Base-by-base conservation (phyloP, 2,329 filamentous ascomycete species). In the Onygenales sp. region DNA sequence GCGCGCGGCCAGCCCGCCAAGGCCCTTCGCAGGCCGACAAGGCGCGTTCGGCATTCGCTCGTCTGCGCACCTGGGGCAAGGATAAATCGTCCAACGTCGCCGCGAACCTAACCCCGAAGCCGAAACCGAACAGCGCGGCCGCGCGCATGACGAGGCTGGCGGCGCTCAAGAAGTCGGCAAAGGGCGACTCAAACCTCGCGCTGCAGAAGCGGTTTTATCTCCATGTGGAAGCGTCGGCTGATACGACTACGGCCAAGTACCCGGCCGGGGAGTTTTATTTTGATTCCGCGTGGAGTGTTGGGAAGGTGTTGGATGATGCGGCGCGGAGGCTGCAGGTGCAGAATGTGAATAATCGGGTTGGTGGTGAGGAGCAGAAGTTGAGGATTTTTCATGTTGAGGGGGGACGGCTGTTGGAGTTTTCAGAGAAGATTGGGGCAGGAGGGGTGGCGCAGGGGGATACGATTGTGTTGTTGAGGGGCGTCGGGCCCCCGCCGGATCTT, bases 381-480 rank as follows among this genome's bases (percentile, higher is more conserved):
- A 75, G 93, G 7, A 83, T 98, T 0, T 98, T 95, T 64, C 91
- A 97, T 67, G 88, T 98, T 0, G 91, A 98, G 66, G 88, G 86
- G 0, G 93, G 93, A 0, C 76, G 89, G 54, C 69, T 98, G 57
- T 70, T 98, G 58, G 91, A 93, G 56, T 98, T 94, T 63, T 83
- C 80, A 27, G 91, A 96, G 70, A 91, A 92, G 74, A 76, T 95
- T 52, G 90, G 89, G 4, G 32, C 11, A 51, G 78, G 77, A 11
- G 66, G 63, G 32, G 75, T 94, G 54, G 81, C 82, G 58, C 91
- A 81, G 60, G 93, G 93, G 1, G 92, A 98, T 66, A 96, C 90
- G 9, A 82, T 98, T 58, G 90, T 97, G 27, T 67, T 98, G 62
- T 64, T 98, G 51, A 78, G 93, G 57, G 93, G 93, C 0, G 85